Conservation (phyloP, 2,329 filamentous ascomycete genomes). For the Chrysosporium keratinophilum region DNA sequence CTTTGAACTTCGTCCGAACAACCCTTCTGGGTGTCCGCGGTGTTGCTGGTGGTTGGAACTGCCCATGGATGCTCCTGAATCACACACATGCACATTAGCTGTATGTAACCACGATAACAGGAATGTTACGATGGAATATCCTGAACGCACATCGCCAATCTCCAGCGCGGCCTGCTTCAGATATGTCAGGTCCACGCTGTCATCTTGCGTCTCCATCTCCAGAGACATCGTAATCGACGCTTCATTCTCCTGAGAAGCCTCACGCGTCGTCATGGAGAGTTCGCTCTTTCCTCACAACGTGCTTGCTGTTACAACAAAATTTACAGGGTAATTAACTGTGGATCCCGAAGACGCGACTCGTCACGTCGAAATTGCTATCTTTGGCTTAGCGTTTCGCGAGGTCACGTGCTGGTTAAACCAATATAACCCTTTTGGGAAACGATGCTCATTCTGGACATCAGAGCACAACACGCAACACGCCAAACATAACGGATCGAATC, state of each 20-base stretch:
- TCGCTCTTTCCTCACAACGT: background rate
- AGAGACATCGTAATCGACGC: background rate
- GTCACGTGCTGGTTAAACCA: constrained; percentile 2
- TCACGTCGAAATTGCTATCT: constrained; percentile 2
- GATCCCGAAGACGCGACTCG: background rate
- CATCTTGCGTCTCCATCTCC: constrained; percentile 31
- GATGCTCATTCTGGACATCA: no score
- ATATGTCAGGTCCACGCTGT: constrained; percentile 33
- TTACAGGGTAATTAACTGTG: constrained; percentile 4
- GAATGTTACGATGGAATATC: background rate
- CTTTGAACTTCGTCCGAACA: background rate
- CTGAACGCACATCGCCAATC: constrained; percentile 27
- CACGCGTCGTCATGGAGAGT: background rate
- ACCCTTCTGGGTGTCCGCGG: background rate
- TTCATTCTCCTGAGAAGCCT: background rate
- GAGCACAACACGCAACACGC: no score
- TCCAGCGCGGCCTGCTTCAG: constrained; percentile 35
- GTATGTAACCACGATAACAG: background rate
- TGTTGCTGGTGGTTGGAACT: background rate
- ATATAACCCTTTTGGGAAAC: constrained; percentile 1
- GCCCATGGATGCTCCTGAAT: background rate
- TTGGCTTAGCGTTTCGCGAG: background rate
- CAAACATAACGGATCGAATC: no score
- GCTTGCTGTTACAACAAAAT: background rate
- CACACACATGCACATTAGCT: constrained; percentile 1